Percentiles rank a stretch among this genome's conserved stretches.
Conservation (phyloP, 2,329 filamentous ascomycete species). For the Thermothelomyces thermophilus region DNA sequence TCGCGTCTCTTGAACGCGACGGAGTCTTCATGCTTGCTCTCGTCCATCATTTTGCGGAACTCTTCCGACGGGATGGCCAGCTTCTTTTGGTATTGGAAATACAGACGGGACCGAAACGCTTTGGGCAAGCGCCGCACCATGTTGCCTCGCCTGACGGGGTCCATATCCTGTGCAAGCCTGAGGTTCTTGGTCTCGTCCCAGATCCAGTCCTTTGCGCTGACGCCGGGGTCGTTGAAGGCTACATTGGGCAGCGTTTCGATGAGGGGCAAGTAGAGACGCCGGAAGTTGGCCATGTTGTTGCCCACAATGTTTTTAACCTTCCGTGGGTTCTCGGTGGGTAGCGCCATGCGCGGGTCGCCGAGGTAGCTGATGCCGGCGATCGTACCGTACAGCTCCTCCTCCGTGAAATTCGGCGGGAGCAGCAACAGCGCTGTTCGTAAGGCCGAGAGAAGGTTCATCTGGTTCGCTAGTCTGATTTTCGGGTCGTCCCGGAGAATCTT, state of each 20-base stretch:
- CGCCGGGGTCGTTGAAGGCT: slow-evolving; percentile 61
- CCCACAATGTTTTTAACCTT: slow-evolving; percentile 94
- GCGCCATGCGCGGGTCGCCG: slow-evolving; percentile 90
- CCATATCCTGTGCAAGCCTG: slow-evolving; percentile 80
- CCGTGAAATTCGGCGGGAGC: slow-evolving; percentile 75
- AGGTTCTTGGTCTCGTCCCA: slow-evolving; percentile 57
- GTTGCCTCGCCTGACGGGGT: slow-evolving; percentile 81
- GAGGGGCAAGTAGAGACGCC: slow-evolving; percentile 81
- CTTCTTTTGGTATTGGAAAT: slow-evolving; percentile 91
- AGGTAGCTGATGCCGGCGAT: slow-evolving; percentile 92
- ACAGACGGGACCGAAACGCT: slow-evolving; percentile 79
- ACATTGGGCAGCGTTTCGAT: slow-evolving; percentile 88
- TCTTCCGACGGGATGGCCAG: slow-evolving; percentile 77
- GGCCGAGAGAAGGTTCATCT: slow-evolving; percentile 89
- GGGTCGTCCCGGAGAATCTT: slow-evolving; percentile 96
- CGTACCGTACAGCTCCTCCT: slow-evolving; percentile 79
- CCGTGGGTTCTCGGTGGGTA: slow-evolving; percentile 81
- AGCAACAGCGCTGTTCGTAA: slow-evolving; percentile 83
- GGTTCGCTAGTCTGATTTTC: slow-evolving; percentile 85
- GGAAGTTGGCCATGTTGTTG: slow-evolving; percentile 86
- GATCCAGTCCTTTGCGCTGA: slow-evolving; percentile 54
- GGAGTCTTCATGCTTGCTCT: slow-evolving; percentile 63
- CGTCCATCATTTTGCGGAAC: slow-evolving; percentile 77
- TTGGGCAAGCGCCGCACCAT: slow-evolving; percentile 91
- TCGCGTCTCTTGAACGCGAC: slow-evolving; percentile 64